These are phyloP conservation scores for Scortechinia acanthostroma DNA, from an alignment of 2,329 filamentous ascomycete genomes.

Conservation along the genomic window DNA sequence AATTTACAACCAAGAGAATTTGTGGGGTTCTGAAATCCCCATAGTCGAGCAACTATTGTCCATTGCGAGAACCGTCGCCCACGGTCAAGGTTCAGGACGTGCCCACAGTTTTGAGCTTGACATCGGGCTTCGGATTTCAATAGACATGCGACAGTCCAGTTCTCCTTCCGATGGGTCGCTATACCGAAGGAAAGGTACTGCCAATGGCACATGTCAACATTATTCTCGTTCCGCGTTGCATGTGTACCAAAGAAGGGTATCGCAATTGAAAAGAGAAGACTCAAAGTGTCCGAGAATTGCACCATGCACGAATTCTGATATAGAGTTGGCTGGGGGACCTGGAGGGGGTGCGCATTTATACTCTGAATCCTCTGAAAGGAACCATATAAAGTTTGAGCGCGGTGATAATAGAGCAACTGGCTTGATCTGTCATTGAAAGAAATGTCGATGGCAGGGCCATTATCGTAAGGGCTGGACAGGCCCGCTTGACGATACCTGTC, in stretches of 20 bases:
- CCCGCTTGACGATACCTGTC: too few relatives aligned
- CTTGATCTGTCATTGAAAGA: constrained; percentile 21
- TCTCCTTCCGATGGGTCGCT: constrained; percentile 18
- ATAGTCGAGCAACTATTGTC: constrained; percentile 22
- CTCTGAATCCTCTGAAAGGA: constrained; percentile 20
- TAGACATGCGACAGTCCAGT: constrained; percentile 24
- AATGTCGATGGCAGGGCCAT: constrained; percentile 14
- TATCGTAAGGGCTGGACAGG: too few relatives aligned
- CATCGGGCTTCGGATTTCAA: constrained; percentile 20
- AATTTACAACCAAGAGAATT: constrained; percentile 26
- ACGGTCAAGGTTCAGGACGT: constrained; percentile 24
- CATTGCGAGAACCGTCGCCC: constrained; percentile 24
- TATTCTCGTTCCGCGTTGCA: constrained; percentile 7
- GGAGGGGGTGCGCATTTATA: too few relatives aligned
- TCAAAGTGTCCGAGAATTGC: constrained; percentile 11
- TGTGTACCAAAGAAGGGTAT: constrained; percentile 28
- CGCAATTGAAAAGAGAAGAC: constrained; percentile 21
- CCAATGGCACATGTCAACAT: constrained; percentile 18
- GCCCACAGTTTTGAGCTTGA: constrained; percentile 15
- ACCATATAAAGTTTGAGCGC: constrained; percentile 19
- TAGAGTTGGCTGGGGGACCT: neutral
- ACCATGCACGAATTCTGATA: constrained; percentile 7
- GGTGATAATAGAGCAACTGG: constrained; percentile 23
- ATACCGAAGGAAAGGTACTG: constrained; percentile 27
- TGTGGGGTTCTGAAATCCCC: constrained; percentile 18